phyloP scores from a whole-genome alignment of 1,284 basidiomycete genomes.

The Irpex sp. region DNA sequence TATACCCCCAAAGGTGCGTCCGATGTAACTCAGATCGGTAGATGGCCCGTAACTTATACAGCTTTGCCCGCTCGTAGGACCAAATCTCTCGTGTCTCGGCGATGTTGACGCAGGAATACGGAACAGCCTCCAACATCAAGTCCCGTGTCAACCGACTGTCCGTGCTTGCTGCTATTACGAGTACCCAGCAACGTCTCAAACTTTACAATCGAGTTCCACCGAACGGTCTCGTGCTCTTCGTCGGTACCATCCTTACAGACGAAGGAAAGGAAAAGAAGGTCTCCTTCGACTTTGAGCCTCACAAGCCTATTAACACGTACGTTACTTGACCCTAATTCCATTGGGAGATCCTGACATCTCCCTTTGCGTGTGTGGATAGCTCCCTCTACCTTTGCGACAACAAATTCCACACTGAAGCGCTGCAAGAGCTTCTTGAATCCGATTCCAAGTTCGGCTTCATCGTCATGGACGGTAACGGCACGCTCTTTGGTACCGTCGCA shows the following conservation, averaged over 20 bases:
- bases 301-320: conserved; percentile 97
- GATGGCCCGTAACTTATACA: conserved; percentile 11
- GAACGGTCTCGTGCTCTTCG: conserved; percentile 95
- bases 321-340: conserved; percentile 23
- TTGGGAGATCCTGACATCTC: background rate
- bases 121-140: conserved; percentile 98
- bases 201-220: conserved; percentile 94
- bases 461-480: conserved; percentile 98
- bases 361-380: conserved; percentile 31
- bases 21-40: conserved; percentile 10
- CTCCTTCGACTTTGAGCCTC: conserved; percentile 95
- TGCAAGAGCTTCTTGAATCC: conserved; percentile 94
- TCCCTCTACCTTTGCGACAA: conserved; percentile 99
- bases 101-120: conserved; percentile 99
- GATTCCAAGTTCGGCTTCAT: conserved; percentile 99
- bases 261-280: conserved; percentile 99
- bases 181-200: conserved; percentile 98
- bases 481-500: conserved; percentile 92
- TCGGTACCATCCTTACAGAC: conserved; percentile 96
- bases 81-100: conserved; percentile 92
- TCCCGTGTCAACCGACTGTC: conserved; percentile 98
- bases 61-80: conserved; percentile 48
- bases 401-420: conserved; percentile 98
- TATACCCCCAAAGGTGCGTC: conserved; percentile 82
- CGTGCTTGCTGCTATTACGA: conserved; percentile 96